Base-by-base conservation (phyloP, 441 rosid genomes). In the Gossypium gossypioides region DNA sequence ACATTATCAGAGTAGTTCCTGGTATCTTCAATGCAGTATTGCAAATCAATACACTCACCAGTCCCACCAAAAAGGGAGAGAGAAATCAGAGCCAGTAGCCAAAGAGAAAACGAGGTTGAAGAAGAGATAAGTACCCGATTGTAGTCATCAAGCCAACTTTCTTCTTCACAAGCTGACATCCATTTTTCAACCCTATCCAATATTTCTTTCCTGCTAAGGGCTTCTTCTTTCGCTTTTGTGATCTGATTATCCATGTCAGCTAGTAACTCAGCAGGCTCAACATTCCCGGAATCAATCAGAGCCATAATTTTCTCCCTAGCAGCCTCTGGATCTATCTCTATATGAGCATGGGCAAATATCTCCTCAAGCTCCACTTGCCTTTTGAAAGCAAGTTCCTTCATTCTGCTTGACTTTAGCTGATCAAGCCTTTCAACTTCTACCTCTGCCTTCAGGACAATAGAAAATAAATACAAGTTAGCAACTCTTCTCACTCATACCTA, bases 111-210 rank as follows among this genome's bases (percentile, higher is more conserved):
- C 6, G 16, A 60, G 9, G 37, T 3, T 67, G 42, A 69, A 69
- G 44, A 37, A 9, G 55, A 57, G 2, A 68, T 65, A 73, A 8
- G 18, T 85, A 90, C 99, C 89, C 97, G 86, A 74, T 87, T 95
- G 80, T 95, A 95, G 72, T 95, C 99, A 75, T 95, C 99, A 62
- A 95, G 92, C 99, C 97, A 95, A 74, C 97, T 91, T 87, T 95
- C 99, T 85, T 92, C 99, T 85, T 95, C 99, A 77, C 99, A 92
- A 73, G 97, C 95, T 9, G 89, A 92, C 99, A 95, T 95, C 99
- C 99, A 95, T 81, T 92, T 95, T 84, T 94, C 97, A 19, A 92
- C 96, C 84, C 93, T 89, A 78, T 95, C 97, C 85, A 95, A 81
- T 77, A 91, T 95, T 1, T 95, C 99, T 86, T 88, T 95, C 78